phyloP scores from a whole-genome alignment of 371 early-diverging fungal genomes.

The Apophysomyces ossiformis region DNA sequence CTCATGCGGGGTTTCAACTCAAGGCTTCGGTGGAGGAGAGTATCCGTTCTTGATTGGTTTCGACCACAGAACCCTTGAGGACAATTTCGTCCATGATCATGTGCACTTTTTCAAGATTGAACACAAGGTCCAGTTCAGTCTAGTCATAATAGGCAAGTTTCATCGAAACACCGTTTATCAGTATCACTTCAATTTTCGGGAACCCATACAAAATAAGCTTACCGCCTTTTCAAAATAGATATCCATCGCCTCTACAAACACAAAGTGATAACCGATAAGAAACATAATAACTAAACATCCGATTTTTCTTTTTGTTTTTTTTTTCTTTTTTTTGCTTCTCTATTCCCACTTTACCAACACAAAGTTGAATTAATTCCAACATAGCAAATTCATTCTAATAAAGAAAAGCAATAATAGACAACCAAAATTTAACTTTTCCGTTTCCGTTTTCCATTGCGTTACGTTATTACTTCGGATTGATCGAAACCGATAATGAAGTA shows the following conservation, averaged over 20 bases:
- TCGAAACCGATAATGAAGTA: conserved; percentile 52
- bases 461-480: conserved; percentile 21
- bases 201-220: conserved; percentile 13
- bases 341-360: conserved; percentile 39
- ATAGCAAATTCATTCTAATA: conserved; percentile 53
- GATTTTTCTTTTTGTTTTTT: conserved; percentile 11
- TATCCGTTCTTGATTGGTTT: conserved; percentile 30
- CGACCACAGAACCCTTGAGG: conserved; percentile 45
- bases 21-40: conserved; percentile 13
- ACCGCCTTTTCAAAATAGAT: conserved; percentile 53
- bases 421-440: neutral
- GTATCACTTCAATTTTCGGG: conserved; percentile 8
- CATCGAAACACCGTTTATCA: conserved; percentile 9
- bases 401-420: neutral
- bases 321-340: neutral
- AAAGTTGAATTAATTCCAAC: conserved; percentile 51
- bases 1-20: conserved; percentile 8
- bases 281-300: neutral
- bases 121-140: conserved; percentile 59
- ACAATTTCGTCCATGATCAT: conserved; percentile 55
- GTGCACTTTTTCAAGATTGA: conserved; percentile 53
- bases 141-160: conserved; percentile 17
- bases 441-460: conserved; percentile 24
- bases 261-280: conserved; percentile 3
- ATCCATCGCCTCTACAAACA: conserved; percentile 41